These are phyloP conservation scores for Penicillium thymicola DNA, from an alignment of 2,329 filamentous ascomycete genomes.

Conservation along the genomic window DNA sequence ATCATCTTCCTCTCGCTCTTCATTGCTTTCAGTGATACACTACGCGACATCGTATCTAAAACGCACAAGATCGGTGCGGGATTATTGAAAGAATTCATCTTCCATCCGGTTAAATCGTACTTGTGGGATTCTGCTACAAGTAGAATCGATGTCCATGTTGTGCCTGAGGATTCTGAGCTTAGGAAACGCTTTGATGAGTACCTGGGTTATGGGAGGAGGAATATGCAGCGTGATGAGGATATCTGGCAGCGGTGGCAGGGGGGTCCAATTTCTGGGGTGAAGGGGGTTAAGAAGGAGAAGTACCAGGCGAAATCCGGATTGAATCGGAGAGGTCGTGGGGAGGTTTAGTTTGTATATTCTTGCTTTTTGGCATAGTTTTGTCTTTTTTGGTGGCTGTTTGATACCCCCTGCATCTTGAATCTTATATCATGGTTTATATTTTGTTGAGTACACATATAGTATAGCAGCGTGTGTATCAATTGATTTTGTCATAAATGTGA, in stretches of 20 bases:
- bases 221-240: constrained; percentile 27
- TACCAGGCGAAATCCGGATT: neutral
- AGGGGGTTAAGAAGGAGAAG: constrained; percentile 9
- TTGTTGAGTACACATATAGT: neutral
- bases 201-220: constrained; percentile 20
- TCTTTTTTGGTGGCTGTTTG: neutral
- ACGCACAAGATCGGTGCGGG: constrained; percentile 23
- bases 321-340: neutral
- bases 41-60: constrained; percentile 26
- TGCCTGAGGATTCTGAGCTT: constrained; percentile 21
- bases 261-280: constrained; percentile 5
- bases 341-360: neutral
- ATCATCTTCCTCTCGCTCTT: constrained; percentile 54
- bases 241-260: constrained; percentile 30
- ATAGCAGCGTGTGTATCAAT: neutral
- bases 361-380: neutral
- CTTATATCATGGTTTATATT: neutral
- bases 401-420: neutral
- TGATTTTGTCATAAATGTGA: no score
- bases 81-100: constrained; percentile 23
- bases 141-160: constrained; percentile 3
- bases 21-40: constrained; percentile 51
- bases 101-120: constrained; percentile 16
- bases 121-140: constrained; percentile 11
- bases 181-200: constrained; percentile 27